Evolutionary conservation across 345 rosid species (phyloP), one percentile per base, ranked within the genome.

Genomic region (Corchorus olitorius): DNA sequence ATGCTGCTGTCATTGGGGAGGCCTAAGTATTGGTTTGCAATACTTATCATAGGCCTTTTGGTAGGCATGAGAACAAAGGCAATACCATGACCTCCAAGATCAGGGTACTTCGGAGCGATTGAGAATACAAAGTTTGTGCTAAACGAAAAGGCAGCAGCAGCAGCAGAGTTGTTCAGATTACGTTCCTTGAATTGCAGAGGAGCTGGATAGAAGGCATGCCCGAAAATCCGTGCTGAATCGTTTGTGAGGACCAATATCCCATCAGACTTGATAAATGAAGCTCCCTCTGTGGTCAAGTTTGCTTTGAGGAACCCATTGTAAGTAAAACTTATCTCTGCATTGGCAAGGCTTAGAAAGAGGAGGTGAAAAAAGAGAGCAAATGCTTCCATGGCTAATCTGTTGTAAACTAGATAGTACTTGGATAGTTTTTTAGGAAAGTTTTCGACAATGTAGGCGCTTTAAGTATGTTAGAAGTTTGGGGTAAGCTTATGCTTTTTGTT

Each of bases 221-320:
- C 89, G 1, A 41, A 72, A 67, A 86, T 70, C 9, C 66, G 59
- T 34, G 78, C 37, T 0, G 89, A 83, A 71, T 79, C 74, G 76
- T 89, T 84, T 2, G 91, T 89, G 4, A 91, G 78, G 83, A 83
- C 81, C 77, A 87, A 75, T 5, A 89, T 82, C 34, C 91, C 90
- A 76, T 70, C 84, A 0, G 85, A 81, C 49, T 86, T 86, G 75
- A 89, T 52, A 3, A 63, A 59, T 16, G 91, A 83, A 6, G 62
- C 78, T 5, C 89, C 88, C 15, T 71, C 78, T 37, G 74, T 76
- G 43, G 61, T 63, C 37, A 90, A 79, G 56, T 82, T 83, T 17
- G 82, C 76, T 52, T 39, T 84, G 1, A 35, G 61, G 76, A 88
- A 90, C 73, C 89, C 89, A 56, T 84, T 65, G 84, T 66, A 85